phyloP scores from a whole-genome alignment of 768 basidiomycete genomes.

The Paxillus ammoniavirescens region DNA sequence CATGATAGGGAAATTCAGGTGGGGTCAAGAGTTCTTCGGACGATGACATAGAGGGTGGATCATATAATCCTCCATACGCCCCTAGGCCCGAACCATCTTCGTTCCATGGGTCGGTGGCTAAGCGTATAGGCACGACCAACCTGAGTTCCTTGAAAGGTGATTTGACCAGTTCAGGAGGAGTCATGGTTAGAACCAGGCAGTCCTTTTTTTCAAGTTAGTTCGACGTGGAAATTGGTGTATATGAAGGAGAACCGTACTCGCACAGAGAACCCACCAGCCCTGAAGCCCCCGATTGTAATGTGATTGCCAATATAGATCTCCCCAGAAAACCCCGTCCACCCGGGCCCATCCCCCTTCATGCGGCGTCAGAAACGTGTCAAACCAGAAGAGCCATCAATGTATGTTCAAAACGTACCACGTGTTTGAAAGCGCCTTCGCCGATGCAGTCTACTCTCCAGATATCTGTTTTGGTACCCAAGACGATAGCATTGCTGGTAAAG shows the following conservation, averaged over 20 bases:
- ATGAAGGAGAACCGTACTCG: constrained; percentile 41
- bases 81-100: constrained; percentile 30
- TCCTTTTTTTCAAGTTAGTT: constrained; percentile 45
- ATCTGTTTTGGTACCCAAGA: constrained; percentile 58
- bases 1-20: constrained; percentile 10
- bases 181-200: constrained; percentile 59
- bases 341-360: constrained; percentile 58
- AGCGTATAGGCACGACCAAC: constrained; percentile 57
- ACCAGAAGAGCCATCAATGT: not conserved
- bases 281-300: constrained; percentile 61
- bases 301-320: constrained; percentile 52
- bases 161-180: constrained; percentile 53
- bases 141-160: constrained; percentile 60
- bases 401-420: constrained; percentile 41
- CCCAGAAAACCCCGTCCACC: constrained; percentile 61
- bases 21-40: constrained; percentile 24
- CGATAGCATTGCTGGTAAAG: constrained; percentile 41
- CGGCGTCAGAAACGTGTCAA: constrained; percentile 3
- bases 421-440: constrained; percentile 61
- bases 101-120: constrained; percentile 63
- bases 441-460: constrained; percentile 69
- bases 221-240: constrained; percentile 1
- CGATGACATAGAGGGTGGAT: constrained; percentile 15
- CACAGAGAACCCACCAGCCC: constrained; percentile 59
- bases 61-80: not conserved